Evolutionary conservation across 768 basidiomycete genomes (phyloP).

Genomic region (Calocera viscosa): DNA sequence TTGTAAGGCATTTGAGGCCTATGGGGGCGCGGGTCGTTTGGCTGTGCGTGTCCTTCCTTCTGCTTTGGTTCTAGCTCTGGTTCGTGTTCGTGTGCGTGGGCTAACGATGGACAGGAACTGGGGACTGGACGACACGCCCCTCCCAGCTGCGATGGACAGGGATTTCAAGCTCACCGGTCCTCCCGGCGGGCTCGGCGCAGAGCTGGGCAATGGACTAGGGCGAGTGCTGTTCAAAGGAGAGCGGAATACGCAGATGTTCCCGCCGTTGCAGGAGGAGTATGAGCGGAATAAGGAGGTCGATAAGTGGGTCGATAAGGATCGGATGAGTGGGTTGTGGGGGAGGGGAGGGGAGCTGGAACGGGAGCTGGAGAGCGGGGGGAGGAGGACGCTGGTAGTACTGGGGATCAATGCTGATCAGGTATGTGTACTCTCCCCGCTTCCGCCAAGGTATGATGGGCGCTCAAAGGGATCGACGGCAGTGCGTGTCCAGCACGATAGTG

Average conservation of each 20-base stretch:
- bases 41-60: conserved; percentile 34
- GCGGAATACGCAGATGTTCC: conserved; percentile 49
- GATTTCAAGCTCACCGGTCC: conserved; percentile 49
- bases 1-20: conserved; percentile 37
- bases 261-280: conserved; percentile 46
- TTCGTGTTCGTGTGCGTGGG: neutral
- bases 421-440: neutral
- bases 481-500: conserved; percentile 49
- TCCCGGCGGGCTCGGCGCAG: conserved; percentile 38
- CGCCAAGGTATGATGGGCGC: too few relatives aligned
- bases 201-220: conserved; percentile 44
- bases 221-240: conserved; percentile 46
- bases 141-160: conserved; percentile 29
- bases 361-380: conserved; percentile 49
- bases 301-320: conserved; percentile 61
- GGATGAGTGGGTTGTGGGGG: conserved; percentile 58
- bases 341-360: conserved; percentile 48
- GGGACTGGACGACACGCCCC: conserved; percentile 35
- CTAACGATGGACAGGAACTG: conserved; percentile 39
- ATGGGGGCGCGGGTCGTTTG: conserved; percentile 48
- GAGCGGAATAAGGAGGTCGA: conserved; percentile 47
- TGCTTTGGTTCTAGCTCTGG: neutral
- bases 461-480: conserved; percentile 27
- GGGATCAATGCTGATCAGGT: conserved; percentile 62
- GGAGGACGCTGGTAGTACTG: conserved; percentile 47